These are phyloP conservation scores for Rhododendron mucronatum DNA, from an alignment of 148 eudicot species.

Conservation along the genomic window DNA sequence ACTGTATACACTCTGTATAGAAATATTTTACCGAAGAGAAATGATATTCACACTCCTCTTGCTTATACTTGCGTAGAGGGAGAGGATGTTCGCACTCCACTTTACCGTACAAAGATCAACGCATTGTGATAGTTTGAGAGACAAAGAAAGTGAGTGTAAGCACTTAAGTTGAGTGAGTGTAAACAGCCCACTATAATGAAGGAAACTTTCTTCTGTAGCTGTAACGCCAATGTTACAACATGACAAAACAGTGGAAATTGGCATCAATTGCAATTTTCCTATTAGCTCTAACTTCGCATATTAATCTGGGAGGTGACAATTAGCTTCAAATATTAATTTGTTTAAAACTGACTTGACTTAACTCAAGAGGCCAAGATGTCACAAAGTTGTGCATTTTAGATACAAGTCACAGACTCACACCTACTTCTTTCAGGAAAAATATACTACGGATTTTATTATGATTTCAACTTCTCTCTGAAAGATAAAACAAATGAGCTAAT, in stretches of 20 bases:
- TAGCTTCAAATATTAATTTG: background rate
- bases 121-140: background rate
- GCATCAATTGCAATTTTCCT: background rate
- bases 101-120: background rate
- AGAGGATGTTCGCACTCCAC: background rate
- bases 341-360: background rate
- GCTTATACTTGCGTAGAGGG: background rate
- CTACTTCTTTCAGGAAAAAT: background rate
- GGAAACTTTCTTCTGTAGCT: background rate
- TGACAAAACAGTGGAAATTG: background rate
- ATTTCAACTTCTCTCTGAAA: background rate
- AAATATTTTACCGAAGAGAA: background rate
- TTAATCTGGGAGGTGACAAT: background rate
- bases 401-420: background rate
- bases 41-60: background rate
- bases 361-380: background rate
- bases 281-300: background rate
- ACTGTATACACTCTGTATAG: background rate
- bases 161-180: background rate
- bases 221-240: background rate
- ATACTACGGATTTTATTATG: background rate
- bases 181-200: background rate
- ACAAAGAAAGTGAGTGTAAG: background rate
- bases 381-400: background rate
- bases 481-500: background rate